Conservation (phyloP, 306 rosid species). For the Oemleria cerasiformis region DNA sequence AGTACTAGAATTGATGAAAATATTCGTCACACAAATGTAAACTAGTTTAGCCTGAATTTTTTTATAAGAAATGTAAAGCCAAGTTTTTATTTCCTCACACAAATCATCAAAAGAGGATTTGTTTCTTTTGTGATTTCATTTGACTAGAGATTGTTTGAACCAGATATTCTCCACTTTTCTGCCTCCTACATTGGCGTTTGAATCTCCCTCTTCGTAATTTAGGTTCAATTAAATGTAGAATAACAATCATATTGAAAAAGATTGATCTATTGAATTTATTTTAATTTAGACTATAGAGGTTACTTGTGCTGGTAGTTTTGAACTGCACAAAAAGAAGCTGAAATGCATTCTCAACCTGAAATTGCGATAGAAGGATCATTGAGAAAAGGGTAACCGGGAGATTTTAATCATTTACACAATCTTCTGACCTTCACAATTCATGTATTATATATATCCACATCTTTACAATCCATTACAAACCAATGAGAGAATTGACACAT, state of each 20-base stretch:
- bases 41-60: no score
- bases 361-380: conserved; percentile 2
- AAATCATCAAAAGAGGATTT: not conserved
- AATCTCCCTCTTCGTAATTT: no score
- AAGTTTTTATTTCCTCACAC: not conserved
- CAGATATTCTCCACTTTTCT: no score
- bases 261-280: no score
- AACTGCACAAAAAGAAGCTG: no score
- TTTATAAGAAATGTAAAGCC: not conserved
- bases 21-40: no score
- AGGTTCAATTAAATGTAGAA: no score
- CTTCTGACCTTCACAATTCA: not conserved
- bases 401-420: not conserved
- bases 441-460: not conserved
- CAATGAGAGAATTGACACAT: not conserved
- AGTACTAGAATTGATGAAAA: no score
- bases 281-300: no score
- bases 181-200: no score
- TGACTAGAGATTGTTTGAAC: not conserved
- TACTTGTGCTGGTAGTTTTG: no score
- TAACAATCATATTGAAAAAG: no score
- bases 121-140: not conserved
- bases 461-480: not conserved
- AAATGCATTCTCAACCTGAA: not conserved
- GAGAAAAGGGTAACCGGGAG: not conserved